Evolutionary conservation across 148 eudicot species (phyloP), one percentile per base, ranked within the genome.

Genomic region (Cornus florida): DNA sequence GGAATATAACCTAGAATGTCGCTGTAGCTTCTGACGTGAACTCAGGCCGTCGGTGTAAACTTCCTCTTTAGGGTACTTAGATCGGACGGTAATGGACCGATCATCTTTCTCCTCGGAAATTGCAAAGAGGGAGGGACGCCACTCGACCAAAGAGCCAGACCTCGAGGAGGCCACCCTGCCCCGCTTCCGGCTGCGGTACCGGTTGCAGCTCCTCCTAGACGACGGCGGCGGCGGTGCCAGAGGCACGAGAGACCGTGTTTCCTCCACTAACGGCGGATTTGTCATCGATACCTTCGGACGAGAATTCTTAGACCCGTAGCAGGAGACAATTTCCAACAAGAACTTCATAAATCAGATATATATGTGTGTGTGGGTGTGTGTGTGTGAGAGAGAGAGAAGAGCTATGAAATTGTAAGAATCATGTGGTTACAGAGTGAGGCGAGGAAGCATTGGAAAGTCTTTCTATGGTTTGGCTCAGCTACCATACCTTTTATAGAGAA

Each of bases 321-420:
- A 88, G 33, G 79, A 59, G 0, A 90, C 84, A 50, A 83, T 82
- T 69, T 88, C 91, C 32, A 88, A 74, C 3, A 89, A 33, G 56
- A 86, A 86, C 73, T 80, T 88, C 92, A 90, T 90, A 0, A 43
- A 6, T 46, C 57, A 14, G 16, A 32, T 6, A 22, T 4, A 1
- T 7, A 1, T 43, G 28, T 28, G 28, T 28, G 28, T 28, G 28
- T 0, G 28, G 0, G 28, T 28, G 28, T 28, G 28, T 0, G 28
- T 28, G 28, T 28, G 69, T 53, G 67, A 33, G 78, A 64, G 24
- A 73, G 33, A 59, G 3, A 53, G 59, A 53, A 7, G 59, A 12
- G 14, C 14, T 11, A 53, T 53, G 59, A 53, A 6, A 53, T 53
- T 53, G 16, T 14, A 16, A 53, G 59, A 53, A 53, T 12, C 5